Conservation (phyloP, 768 basidiomycete genomes). For the Chalciporus piperatus region DNA sequence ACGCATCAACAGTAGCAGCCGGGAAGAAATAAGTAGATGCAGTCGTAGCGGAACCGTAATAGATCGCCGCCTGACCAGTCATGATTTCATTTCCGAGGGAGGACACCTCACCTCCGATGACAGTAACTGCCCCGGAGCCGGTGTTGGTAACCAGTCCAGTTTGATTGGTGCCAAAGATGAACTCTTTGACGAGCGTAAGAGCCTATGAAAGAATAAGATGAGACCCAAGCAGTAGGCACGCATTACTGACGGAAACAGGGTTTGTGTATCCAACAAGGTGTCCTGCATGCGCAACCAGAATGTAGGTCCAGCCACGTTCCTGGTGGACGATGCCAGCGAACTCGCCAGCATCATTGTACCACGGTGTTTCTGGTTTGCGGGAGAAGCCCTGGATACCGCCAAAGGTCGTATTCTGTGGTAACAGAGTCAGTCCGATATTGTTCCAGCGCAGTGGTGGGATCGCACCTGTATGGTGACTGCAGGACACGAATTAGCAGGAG, state of each 20-base stretch:
- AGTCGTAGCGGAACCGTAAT: constrained; percentile 48
- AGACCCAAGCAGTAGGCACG: neutral
- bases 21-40: constrained; percentile 56
- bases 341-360: constrained; percentile 56
- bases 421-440: neutral
- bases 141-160: constrained; percentile 51
- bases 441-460: constrained; percentile 1
- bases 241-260: constrained; percentile 44
- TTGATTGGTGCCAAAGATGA: constrained; percentile 59
- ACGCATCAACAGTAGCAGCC: constrained; percentile 52
- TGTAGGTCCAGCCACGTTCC: constrained; percentile 59
- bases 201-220: constrained; percentile 39
- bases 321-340: constrained; percentile 71
- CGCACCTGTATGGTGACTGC: constrained; percentile 55
- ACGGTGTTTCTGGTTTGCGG: constrained; percentile 62
- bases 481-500: constrained; percentile 8
- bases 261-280: constrained; percentile 38
- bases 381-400: constrained; percentile 76
- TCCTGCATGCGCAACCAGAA: constrained; percentile 36
- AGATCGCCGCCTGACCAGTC: constrained; percentile 55
- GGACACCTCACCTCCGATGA: constrained; percentile 51
- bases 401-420: constrained; percentile 67
- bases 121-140: constrained; percentile 22
- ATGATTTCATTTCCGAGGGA: constrained; percentile 45
- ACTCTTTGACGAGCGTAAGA: constrained; percentile 60